Evolutionary conservation across 768 basidiomycete species (phyloP), one percentile per base, ranked within the genome.

Genomic region (Gyrodon lividus): DNA sequence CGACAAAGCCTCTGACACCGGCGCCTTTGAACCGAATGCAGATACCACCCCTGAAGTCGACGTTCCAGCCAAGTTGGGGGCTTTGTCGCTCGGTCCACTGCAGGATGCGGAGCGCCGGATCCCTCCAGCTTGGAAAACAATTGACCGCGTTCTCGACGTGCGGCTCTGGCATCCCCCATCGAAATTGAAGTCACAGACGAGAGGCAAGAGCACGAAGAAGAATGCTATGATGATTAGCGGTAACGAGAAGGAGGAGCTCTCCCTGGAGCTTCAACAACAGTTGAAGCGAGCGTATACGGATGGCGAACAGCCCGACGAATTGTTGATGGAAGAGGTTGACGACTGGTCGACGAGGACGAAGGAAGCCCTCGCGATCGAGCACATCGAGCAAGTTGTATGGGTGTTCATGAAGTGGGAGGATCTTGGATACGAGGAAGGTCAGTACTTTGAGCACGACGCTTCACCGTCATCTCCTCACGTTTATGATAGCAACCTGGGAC

Each of bases 351-450:
- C 55, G 5, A 59, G 57, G 30, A 58, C 80, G 79, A 86, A 66
- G 51, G 60, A 34, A 63, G 74, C 17, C 74, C 68, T 47, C 67
- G 73, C 31, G 47, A 66, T 69, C 26, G 70, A 80, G 5, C 76
- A 87, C 59, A 77, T 84, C 24, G 72, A 80, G 34, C 68, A 79
- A 44, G 82, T 96, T 30, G 75, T 83, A 17, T 93, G 89, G 86
- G 82, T 80, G 12, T 94, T 94, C 65, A 76, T 92, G 58, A 99
- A 98, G 67, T 98, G 96, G 96, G 77, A 83, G 39, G 93, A 93
- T 55, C 75, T 98, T 23, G 84, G 88, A n/a, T 97, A 98, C 55
- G 89, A 96, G 19, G 88, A 93, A 75, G 85, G 95, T 91, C 51
- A 47, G 80, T 64, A 51, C 26, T 43, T 37, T 39, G 22, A 33